Evolutionary conservation across 1,284 basidiomycete genomes (phyloP), one percentile per base, ranked within the genome.

Genomic region (Rhodotorula sp.): DNA sequence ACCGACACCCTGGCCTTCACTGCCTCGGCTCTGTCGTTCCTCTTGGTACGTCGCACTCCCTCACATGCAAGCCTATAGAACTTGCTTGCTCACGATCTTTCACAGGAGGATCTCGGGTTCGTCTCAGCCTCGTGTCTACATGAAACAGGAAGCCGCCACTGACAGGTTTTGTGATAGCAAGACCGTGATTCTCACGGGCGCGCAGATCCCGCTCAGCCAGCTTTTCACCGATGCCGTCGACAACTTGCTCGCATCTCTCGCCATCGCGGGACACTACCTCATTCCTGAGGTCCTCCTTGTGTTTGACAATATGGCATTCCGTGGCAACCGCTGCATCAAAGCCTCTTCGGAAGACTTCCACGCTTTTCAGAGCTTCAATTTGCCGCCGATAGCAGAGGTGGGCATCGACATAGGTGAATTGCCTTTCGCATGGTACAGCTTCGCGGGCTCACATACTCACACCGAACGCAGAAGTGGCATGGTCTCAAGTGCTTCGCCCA

Each of bases 291-390:
- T 83, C 42, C 70, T 68, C 55, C 79, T 96, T 21, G 95, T 90
- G 82, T 97, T 97, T 83, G 92, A 95, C 77, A 91, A 93, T 74
- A 90, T 87, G 0, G 85, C 96, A 3, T 93, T 88, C 80, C 86
- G 93, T 62, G 93, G 93, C 16, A 97, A 94, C 79, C 85, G 93
- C 67, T 78, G 82, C 25, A 78, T 90, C 23, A 97, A 97, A 79
- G 84, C 87, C 70, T 93, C 91, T 2, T 92, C 91, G 41, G 90
- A 90, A 77, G 92, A 93, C 75, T 84, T 96, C 27, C 88, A 89
- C 77, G 93, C 94, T 0, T 97, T 96, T 81, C 55, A 87, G 67
- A 92, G 90, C 78, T 92, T 91, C 10, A 93, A 95, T 79, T 91
- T 94, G 78, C 84, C 89, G 8, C 89, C 93, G 3, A 82, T 97